These are phyloP conservation scores for Oropetium thomaeum DNA, from an alignment of 176 grass and related monocot genomes.

Conservation along the genomic window DNA sequence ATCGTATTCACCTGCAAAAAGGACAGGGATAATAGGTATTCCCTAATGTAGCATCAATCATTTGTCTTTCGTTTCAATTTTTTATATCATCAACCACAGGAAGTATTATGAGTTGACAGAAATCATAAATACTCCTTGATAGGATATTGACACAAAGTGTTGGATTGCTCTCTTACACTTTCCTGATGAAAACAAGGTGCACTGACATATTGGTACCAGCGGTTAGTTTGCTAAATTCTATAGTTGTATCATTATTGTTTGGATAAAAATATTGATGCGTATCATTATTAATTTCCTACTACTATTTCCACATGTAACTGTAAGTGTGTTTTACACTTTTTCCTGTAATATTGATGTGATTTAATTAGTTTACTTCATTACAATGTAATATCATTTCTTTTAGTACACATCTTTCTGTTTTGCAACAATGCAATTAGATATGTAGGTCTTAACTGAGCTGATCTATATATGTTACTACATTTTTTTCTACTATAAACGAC, in stretches of 20 bases:
- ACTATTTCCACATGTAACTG: neutral
- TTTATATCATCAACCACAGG: neutral
- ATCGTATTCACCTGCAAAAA: slow-evolving; percentile 61
- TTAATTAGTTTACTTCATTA: slow-evolving; percentile 20
- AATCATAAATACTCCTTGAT: slow-evolving; percentile 16
- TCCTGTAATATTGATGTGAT: neutral
- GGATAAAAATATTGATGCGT: neutral
- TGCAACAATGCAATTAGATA: neutral
- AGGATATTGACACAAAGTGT: slow-evolving; percentile 65
- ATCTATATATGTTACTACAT: neutral
- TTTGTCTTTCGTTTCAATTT: neutral
- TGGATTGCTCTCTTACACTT: slow-evolving; percentile 79
- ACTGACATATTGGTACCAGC: slow-evolving; percentile 64
- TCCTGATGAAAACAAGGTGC: slow-evolving; percentile 48
- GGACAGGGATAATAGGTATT: slow-evolving; percentile 44
- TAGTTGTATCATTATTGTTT: neutral
- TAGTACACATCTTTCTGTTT: neutral
- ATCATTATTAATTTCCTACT: neutral
- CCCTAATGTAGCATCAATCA: neutral
- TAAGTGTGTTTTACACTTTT: slow-evolving; percentile 6
- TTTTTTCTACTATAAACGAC: slow-evolving; percentile 21
- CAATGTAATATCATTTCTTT: neutral
- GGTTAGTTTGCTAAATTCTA: slow-evolving; percentile 43
- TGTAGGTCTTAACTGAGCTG: slow-evolving; percentile 14
- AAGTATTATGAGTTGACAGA: neutral